These are phyloP conservation scores for Schoenoplectus triqueter DNA, from an alignment of 202 grass and related monocot species.

Conservation along the genomic window DNA sequence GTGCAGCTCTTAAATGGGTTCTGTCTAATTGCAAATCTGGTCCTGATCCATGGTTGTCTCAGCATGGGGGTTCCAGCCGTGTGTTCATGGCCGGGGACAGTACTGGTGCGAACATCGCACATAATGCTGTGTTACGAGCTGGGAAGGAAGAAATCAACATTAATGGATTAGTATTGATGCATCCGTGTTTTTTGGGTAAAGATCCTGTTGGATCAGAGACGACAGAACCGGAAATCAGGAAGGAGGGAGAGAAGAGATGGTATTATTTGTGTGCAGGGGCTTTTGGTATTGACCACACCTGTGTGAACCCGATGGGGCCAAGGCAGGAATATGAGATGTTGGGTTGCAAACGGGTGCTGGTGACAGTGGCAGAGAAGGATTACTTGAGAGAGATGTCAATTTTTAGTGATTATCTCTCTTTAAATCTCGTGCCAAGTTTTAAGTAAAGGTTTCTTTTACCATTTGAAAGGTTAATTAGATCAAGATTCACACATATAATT, in stretches of 20 bases:
- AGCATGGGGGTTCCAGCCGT: constrained; percentile 44
- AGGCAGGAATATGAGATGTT: constrained; percentile 39
- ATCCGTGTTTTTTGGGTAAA: constrained; percentile 69
- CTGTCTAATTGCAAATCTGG: not conserved
- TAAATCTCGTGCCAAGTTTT: not conserved
- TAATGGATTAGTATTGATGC: constrained; percentile 54
- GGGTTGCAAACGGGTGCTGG: constrained; percentile 51
- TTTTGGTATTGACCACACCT: constrained; percentile 45
- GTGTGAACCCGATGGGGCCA: constrained; percentile 53
- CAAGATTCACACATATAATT: not conserved
- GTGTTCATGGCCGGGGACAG: constrained; percentile 61
- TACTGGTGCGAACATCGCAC: constrained; percentile 55
- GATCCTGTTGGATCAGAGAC: constrained; percentile 47
- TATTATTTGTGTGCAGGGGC: constrained; percentile 54
- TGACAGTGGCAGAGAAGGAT: constrained; percentile 55
- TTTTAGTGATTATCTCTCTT: not conserved
- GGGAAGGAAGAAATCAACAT: constrained; percentile 12
- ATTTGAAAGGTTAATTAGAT: not conserved
- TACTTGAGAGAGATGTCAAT: constrained; percentile 35
- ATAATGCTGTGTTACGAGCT: constrained; percentile 35
- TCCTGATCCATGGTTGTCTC: constrained; percentile 45
- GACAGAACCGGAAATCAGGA: not conserved
- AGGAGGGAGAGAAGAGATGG: constrained; percentile 42
- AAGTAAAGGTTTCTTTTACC: not conserved
- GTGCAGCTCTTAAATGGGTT: constrained; percentile 46